Evolutionary conservation across 345 rosid species (phyloP).

Genomic region (Angophora floribunda): DNA sequence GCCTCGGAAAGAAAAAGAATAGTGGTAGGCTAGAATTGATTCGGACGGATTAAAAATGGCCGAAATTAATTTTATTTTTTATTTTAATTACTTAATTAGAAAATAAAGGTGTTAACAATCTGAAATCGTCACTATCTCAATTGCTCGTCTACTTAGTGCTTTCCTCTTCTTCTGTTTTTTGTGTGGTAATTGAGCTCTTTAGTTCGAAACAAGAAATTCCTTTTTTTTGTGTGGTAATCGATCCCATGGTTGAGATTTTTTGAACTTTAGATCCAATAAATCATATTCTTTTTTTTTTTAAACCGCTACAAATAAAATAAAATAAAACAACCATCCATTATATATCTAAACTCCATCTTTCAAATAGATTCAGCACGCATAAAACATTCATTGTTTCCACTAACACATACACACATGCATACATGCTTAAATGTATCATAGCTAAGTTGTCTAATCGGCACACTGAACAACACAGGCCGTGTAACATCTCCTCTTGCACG

Average conservation of each 20-base stretch:
- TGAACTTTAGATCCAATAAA: neutral
- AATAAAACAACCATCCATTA: neutral
- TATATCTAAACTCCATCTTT: neutral
- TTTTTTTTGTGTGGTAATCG: no score
- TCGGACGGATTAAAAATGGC: no score
- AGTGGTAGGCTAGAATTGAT: no score
- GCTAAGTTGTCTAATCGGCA: neutral
- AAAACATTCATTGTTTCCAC: neutral
- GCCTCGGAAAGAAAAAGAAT: no score
- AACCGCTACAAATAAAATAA: neutral
- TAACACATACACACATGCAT: neutral
- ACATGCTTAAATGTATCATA: neutral
- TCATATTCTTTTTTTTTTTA: neutral
- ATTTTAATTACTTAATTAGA: no score
- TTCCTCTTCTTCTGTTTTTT: no score
- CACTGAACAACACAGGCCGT: neutral
- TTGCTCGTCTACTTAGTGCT: no score
- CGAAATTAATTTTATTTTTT: no score
- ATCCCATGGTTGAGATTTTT: neutral
- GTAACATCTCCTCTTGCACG: neutral
- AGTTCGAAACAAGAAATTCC: no score
- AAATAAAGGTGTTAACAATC: no score
- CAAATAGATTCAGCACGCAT: neutral
- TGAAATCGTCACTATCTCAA: no score
- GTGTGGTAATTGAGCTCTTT: no score